Percentiles rank a stretch among this genome's conserved stretches.
phyloP scores from a whole-genome alignment of 2,329 filamentous ascomycete genomes.

The Diaporthe helianthi region DNA sequence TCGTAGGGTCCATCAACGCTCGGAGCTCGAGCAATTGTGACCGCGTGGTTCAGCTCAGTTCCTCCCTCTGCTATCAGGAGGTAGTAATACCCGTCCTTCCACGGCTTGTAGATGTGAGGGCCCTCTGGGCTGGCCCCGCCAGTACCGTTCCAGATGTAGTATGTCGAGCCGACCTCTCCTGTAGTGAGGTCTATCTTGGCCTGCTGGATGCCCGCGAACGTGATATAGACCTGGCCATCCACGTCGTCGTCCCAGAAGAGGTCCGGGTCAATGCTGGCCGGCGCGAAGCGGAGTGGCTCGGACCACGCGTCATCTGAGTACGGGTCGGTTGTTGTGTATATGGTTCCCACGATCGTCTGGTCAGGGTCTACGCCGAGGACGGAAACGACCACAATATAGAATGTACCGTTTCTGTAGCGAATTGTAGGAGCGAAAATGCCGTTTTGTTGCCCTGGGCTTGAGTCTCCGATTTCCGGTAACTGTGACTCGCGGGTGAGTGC shows the following conservation, averaged over 20 bases:
- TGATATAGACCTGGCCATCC: slow-evolving; percentile 47
- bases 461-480: background rate
- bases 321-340: slow-evolving; percentile 51
- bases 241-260: slow-evolving; percentile 48
- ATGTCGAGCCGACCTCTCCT: slow-evolving; percentile 43
- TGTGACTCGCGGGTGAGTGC: slow-evolving; percentile 25
- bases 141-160: slow-evolving; percentile 53
- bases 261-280: slow-evolving; percentile 49
- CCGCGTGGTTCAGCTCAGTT: slow-evolving; percentile 49
- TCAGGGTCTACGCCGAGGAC: slow-evolving; percentile 36
- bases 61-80: slow-evolving; percentile 55
- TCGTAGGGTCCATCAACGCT: slow-evolving; percentile 53
- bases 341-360: slow-evolving; percentile 43
- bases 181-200: slow-evolving; percentile 46
- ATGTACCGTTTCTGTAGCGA: slow-evolving; percentile 50
- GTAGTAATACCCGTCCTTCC: slow-evolving; percentile 52
- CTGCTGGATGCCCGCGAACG: slow-evolving; percentile 43
- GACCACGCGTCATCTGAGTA: slow-evolving; percentile 50
- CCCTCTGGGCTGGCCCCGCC: slow-evolving; percentile 52
- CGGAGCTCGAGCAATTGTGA: slow-evolving; percentile 52
- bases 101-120: slow-evolving; percentile 49
- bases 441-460: slow-evolving; percentile 36
- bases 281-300: slow-evolving; percentile 45
- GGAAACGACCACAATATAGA: slow-evolving; percentile 50
- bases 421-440: slow-evolving; percentile 58